Evolutionary conservation across 1,139 yeast species (phyloP), one percentile per base, ranked within the genome.

Genomic region (Groenewaldozyma sp.): DNA sequence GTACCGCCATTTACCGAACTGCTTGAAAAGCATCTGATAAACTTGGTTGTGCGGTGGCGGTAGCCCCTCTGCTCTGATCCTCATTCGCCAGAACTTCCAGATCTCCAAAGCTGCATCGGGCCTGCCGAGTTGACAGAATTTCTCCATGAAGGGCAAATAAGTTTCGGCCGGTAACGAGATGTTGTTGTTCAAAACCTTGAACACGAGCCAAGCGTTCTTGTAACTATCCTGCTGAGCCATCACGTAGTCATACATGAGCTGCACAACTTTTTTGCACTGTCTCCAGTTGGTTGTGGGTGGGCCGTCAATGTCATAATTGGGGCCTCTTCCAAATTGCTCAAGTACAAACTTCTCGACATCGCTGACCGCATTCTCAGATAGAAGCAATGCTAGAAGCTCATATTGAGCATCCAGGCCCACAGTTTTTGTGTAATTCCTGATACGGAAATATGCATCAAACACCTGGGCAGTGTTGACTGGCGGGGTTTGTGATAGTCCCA

Each of bases 1-100:
- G 49, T 79, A 82, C 26, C 71, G 61, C 40, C 65, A 64, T 34
- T 58, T 55, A 2, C 88, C 84, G 62, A 81, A 82, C 41, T 73
- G 72, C 40, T 71, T 65, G 53, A 83, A 75, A 21, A 82, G 59
- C 50, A 73, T 71, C 45, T 68, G 56, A 52, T 82, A 83, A 60
- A 82, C 74, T n/a, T 76, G 68, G 31, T 65, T 76, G 36, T 70
- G 68, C 49, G 82, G 86, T 0, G 93, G 84, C 10, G 80, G 76
- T 4, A 70, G 52, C 1, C 78, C 80, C 37, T 74, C 77, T 16
- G 71, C 63, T 54, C 77, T 77, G 51, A 73, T 69, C 35, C 77
- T 59, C 46, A 68, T 66, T 47, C 78, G 72, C 62, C 82, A 64
- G 47, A 74, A 76, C 45, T 82, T 73, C 60, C 83, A 81, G 3